Conservation (phyloP, 768 basidiomycete genomes). For the Strobilomyces confusus region DNA sequence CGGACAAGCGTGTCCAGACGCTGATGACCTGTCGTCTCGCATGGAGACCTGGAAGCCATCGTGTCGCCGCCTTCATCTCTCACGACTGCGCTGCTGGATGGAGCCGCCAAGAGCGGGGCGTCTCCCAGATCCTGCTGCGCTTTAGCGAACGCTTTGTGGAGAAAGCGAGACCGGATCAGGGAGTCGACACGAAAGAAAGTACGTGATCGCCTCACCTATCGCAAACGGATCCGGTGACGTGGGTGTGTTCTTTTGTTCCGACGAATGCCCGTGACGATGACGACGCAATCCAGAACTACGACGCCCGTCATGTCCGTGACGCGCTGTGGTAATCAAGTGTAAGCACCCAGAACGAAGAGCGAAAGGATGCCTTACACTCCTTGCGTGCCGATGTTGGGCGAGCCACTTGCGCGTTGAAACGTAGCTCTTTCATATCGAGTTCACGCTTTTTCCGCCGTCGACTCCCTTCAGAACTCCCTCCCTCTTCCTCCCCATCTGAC, state of each 20-base stretch:
- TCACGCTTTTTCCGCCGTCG: constrained; percentile 19
- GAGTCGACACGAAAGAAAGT: not conserved
- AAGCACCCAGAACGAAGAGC: not conserved
- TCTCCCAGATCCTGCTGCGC: constrained; percentile 6
- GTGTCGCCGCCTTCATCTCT: not conserved
- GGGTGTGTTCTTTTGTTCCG: not conserved
- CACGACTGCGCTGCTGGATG: not conserved
- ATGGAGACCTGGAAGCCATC: not conserved
- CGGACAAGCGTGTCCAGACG: constrained; percentile 12
- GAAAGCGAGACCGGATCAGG: not conserved
- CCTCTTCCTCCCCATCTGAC: constrained; percentile 11
- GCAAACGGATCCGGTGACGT: constrained; percentile 20
- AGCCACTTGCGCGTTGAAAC: not conserved
- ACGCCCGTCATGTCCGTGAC: constrained; percentile 4
- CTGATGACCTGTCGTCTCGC: not conserved
- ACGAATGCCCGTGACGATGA: constrained; percentile 2
- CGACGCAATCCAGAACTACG: constrained; percentile 12
- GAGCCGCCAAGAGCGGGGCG: not conserved
- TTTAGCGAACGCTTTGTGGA: constrained; percentile 20
- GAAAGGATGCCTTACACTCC: constrained; percentile 14
- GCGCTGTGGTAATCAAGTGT: not conserved
- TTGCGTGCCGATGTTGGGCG: constrained; percentile 5
- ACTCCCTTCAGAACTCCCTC: constrained; percentile 8
- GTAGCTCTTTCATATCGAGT: constrained; percentile 8
- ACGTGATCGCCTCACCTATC: constrained; percentile 9